Evolutionary conservation across 768 basidiomycete species (phyloP).

Genomic region (Russula lepida): DNA sequence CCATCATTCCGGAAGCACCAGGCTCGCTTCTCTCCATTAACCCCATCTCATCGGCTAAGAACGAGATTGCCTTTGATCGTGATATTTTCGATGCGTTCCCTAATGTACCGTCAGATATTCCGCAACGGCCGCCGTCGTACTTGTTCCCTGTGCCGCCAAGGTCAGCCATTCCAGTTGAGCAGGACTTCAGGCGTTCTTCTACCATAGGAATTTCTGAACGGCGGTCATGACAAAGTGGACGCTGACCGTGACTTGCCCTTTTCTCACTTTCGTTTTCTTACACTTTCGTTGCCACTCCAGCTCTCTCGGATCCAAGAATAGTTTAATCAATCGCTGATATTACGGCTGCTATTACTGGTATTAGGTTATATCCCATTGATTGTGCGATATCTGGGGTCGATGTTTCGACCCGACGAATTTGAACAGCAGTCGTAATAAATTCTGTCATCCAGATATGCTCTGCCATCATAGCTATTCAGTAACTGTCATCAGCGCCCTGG

Average conservation of each 20-base stretch:
- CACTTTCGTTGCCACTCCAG: background rate
- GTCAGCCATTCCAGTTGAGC: background rate
- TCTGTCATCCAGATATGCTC: background rate
- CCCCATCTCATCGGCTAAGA: slow-evolving; percentile 26
- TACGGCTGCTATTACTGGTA: slow-evolving; percentile 3
- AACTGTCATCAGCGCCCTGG: too few species aligned
- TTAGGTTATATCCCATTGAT: slow-evolving; percentile 9
- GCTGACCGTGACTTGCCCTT: background rate
- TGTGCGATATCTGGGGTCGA: slow-evolving; percentile 12
- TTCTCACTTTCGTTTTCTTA: background rate
- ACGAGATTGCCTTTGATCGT: slow-evolving; percentile 44
- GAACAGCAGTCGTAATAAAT: slow-evolving; percentile 7
- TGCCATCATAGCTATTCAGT: too few species aligned
- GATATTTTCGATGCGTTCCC: slow-evolving; percentile 68
- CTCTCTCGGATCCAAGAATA: slow-evolving; percentile 4
- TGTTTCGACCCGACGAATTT: background rate
- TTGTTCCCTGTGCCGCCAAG: slow-evolving; percentile 11
- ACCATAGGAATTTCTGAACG: slow-evolving; percentile 4
- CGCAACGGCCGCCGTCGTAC: slow-evolving; percentile 10
- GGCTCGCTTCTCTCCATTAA: slow-evolving; percentile 35
- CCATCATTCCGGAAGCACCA: slow-evolving; percentile 22
- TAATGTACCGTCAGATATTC: slow-evolving; percentile 47
- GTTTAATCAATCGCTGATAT: slow-evolving; percentile 1
- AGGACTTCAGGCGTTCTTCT: slow-evolving; percentile 8
- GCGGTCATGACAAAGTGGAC: background rate